These are phyloP conservation scores for Chaetomium globosum DNA, from an alignment of 2,329 filamentous ascomycete species.

Conservation along the genomic window DNA sequence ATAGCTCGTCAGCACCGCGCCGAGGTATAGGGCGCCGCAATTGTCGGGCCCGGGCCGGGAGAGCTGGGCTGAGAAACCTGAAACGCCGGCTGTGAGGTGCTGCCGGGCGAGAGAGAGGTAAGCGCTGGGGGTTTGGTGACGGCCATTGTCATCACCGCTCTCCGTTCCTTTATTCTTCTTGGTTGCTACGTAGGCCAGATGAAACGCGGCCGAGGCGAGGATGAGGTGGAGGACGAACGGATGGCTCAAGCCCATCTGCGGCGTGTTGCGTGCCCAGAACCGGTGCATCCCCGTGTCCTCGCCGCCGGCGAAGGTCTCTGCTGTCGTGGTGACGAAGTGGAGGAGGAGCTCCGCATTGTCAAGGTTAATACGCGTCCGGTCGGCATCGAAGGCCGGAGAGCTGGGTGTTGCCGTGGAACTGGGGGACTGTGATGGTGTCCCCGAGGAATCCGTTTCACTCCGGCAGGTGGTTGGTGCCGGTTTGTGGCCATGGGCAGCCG, in stretches of 20 bases:
- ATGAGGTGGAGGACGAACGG: slow-evolving; percentile 37
- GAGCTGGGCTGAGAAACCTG: slow-evolving; percentile 23
- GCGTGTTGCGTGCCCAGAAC: slow-evolving; percentile 23
- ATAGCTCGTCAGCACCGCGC: slow-evolving; percentile 11
- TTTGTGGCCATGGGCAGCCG: too few species aligned
- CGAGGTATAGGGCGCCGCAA: slow-evolving; percentile 22
- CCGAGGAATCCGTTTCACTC: not conserved
- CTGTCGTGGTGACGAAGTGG: slow-evolving; percentile 35
- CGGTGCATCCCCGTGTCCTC: slow-evolving; percentile 30
- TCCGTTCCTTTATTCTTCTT: too few species aligned
- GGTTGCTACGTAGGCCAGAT: slow-evolving; percentile 28
- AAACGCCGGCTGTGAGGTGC: slow-evolving; percentile 22
- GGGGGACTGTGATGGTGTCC: not conserved
- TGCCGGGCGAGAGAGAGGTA: slow-evolving; percentile 19
- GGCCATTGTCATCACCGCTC: too few species aligned
- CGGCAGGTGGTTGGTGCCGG: not conserved
- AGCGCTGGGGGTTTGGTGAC: not conserved
- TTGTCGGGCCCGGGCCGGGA: slow-evolving; percentile 17
- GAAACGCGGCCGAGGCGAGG: slow-evolving; percentile 35
- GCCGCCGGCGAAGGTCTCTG: slow-evolving; percentile 29
- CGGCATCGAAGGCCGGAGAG: not conserved
- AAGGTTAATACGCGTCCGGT: slow-evolving; percentile 19
- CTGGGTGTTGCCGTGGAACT: not conserved
- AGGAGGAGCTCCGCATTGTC: slow-evolving; percentile 38
- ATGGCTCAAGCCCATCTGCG: slow-evolving; percentile 36